These are phyloP conservation scores for Fusarium duplospermum DNA, from an alignment of 2,329 filamentous ascomycete species.

Conservation along the genomic window DNA sequence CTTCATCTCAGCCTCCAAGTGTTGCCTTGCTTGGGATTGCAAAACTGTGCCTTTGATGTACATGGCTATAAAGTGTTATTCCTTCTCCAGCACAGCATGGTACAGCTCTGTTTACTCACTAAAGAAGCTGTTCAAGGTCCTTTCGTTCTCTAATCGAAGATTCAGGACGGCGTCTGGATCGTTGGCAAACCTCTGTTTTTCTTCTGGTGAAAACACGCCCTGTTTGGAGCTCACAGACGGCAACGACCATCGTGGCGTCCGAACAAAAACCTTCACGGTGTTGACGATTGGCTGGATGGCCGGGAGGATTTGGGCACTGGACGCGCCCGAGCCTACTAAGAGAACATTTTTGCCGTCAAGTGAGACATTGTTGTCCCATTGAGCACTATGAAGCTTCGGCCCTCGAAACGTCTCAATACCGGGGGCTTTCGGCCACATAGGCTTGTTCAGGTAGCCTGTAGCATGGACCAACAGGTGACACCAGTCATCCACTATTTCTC, in stretches of 20 bases:
- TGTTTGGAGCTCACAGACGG: conserved; percentile 18
- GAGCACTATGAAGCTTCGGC: conserved; percentile 9
- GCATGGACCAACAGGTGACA: conserved; percentile 14
- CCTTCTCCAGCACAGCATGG: not conserved
- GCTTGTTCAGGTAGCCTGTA: conserved; percentile 21
- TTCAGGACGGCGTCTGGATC: not conserved
- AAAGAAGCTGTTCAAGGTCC: conserved; percentile 18
- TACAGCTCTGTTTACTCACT: not conserved
- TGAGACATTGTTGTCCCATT: conserved; percentile 1
- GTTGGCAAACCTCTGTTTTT: not conserved
- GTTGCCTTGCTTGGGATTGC: conserved; percentile 6
- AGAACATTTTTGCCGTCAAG: conserved; percentile 14
- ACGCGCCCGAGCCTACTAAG: conserved; percentile 15
- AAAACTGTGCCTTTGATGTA: conserved; percentile 17
- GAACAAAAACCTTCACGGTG: conserved; percentile 9
- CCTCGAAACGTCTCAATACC: conserved; percentile 9
- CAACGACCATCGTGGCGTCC: conserved; percentile 17
- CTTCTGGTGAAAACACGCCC: not conserved
- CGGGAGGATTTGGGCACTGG: conserved; percentile 15
- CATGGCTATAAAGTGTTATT: conserved; percentile 1
- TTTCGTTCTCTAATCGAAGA: conserved; percentile 8
- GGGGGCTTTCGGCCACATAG: conserved; percentile 1
- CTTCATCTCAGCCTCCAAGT: conserved; percentile 14
- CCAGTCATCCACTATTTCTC: not conserved
- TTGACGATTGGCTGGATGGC: conserved; percentile 7